Base-by-base conservation (phyloP, 805 yeast species). In the Wickerhamiella qilinensis region DNA sequence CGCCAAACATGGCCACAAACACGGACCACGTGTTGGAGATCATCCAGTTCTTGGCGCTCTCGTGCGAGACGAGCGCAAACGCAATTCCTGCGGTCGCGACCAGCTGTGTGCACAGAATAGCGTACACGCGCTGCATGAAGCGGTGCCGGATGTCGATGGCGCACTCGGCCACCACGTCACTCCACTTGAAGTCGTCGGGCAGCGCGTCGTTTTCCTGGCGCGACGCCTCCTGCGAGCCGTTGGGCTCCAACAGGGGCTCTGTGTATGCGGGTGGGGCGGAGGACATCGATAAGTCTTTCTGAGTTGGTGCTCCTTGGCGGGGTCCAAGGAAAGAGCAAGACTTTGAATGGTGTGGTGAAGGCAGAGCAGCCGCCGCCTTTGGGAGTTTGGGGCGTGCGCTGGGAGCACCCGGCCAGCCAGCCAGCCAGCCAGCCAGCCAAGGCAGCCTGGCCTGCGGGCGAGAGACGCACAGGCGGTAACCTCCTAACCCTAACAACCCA, bases 81-180 rank as follows among this genome's bases (percentile, higher is more conserved):
- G 83, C 80, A 19, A 73, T 67, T 7, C 67, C 58, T 18, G 77
- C 65, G 0, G 94, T 82, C 21, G 64, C 58, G 22, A 74, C 54
- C 28, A 84, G 54, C 57, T 84, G 95, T 4, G 68, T 58, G 11
- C 75, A 56, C 36, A 84, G 64, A 35, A 85, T 65, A 4, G 83
- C 63, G 57, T 83, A 85, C 7, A 84, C 95, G 52, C 79, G 80
- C 42, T 85, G 68, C 47, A 81, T 62, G 49, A 84, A 84, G 55
- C 75, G 67, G 46, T 77, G 80, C 48, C 94, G 72, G 30, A 84
- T 65, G 14, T 78, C 73, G 37, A 81, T 60, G 42, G 78, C 81
- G 58, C 94, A 82, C 24, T 79, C 75, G 3, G 84, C 72, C 19
- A 84, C 93, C 38, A 71, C 68, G 5, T 79, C 78, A 27, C 79